These are phyloP conservation scores for Auriculariales sp. DNA, from an alignment of 768 basidiomycete genomes.

Conservation along the genomic window DNA sequence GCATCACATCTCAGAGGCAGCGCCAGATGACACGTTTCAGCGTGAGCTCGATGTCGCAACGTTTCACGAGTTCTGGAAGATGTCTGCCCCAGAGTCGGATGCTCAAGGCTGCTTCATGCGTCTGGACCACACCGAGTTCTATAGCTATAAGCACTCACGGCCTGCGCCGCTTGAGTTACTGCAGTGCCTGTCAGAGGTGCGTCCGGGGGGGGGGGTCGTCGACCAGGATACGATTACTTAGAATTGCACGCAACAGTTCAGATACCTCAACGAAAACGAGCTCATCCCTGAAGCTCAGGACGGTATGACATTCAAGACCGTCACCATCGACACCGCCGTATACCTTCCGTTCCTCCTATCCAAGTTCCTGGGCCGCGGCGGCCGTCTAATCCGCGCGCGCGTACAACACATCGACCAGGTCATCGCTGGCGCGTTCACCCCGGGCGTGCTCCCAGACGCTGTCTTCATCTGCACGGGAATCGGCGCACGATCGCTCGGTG, in stretches of 20 bases:
- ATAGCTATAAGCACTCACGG: conserved; percentile 23
- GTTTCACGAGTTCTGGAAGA: conserved; percentile 59
- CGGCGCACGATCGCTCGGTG: conserved; percentile 35
- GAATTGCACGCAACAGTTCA: too few relatives aligned
- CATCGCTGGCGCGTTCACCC: conserved; percentile 30
- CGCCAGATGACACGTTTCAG: conserved; percentile 30
- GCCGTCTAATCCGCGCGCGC: conserved; percentile 38
- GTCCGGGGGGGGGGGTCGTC: too few relatives aligned
- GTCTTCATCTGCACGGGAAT: conserved; percentile 61
- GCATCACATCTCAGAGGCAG: conserved; percentile 54
- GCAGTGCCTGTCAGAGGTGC: too few relatives aligned
- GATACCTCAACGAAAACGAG: conserved; percentile 23
- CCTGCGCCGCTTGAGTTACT: conserved; percentile 21
- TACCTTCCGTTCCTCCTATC: conserved; percentile 52
- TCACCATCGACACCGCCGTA: conserved; percentile 49
- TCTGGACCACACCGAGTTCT: conserved; percentile 48
- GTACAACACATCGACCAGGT: conserved; percentile 61
- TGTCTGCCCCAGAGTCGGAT: conserved; percentile 38
- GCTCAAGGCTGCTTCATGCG: conserved; percentile 53
- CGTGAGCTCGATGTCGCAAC: conserved; percentile 58
- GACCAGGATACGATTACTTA: too few relatives aligned
- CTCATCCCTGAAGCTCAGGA: conserved; percentile 26
- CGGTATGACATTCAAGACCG: conserved; percentile 47
- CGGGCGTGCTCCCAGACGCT: conserved; percentile 26
- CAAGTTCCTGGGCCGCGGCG: conserved; percentile 48